Evolutionary conservation across 2,329 filamentous ascomycete species (phyloP), one percentile per base, ranked within the genome.

Genomic region (Trichoderma polysporum): DNA sequence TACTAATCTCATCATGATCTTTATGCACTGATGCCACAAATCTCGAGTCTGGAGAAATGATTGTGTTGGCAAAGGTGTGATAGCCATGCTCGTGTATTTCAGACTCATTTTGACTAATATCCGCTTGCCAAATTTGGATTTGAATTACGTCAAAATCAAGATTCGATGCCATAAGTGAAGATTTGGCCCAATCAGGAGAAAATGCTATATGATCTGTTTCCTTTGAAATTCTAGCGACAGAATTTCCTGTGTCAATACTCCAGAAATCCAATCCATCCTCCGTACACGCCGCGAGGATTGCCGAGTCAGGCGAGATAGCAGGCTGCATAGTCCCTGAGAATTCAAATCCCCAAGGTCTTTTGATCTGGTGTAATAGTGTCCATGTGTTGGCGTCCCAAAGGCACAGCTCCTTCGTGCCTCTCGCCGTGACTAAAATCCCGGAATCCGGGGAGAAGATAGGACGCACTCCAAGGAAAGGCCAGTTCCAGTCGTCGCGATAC

Each of bases 201-300:
- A 54, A 54, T n/a, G 5, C 2, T 0, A 53, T 53, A n/a, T 2
- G 3, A 0, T 0, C 1, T 6, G n/a, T 0, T 1, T 1, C 1
- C 0, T 2, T 4, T 1, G 9, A 2, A 13, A 35, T 2, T n/a
- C 15, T 8, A 2, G 6, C 17, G 2, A 54, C 6, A 12, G 4
- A 54, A 8, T 54, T 12, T 17, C 52, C 52, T 3, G 52, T 54
- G 0, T 37, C 31, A 4, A 54, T 54, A 10, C 12, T 37, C 52
- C 52, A 54, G 3, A 54, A 1, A 1, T 2, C 17, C 2, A 3
- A 19, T 35, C 19, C n/a, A 35, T 22, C 0, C 33, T 2, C 13
- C 12, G 12, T 13, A 15, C 35, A 3, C 2, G 12, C 17, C 12
- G 35, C 35, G 4, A 56, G 3, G 1, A 37, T 25, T 1, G 0